Evolutionary conservation across 2,329 filamentous ascomycete species (phyloP), one percentile per base, ranked within the genome.

Genomic region (Nothophoma quercina): DNA sequence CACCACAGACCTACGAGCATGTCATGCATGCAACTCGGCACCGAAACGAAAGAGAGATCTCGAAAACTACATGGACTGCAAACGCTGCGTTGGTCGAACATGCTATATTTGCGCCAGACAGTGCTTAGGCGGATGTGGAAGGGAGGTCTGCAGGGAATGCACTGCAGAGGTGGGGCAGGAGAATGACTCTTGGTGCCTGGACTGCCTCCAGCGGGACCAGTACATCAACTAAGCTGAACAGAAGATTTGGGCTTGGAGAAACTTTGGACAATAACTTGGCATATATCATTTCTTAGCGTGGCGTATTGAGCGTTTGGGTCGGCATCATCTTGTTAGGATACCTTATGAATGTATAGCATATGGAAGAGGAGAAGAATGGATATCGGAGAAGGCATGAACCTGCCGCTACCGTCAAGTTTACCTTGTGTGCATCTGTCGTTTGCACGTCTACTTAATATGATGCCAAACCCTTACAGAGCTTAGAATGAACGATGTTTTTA

Each of bases 51-150:
- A 84, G 67, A 80, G 80, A 5, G 86, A 90, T 50, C 79, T 90
- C 26, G 86, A 88, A 69, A 84, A 83, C 8, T 89, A 85, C 65
- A 82, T 85, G 38, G 79, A 85, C 62, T 90, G 88, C 68, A 76
- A 83, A 59, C 80, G 83, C 12, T 90, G 88, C 65, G 77, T 79
- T 8, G 76, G 82, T 56, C 79, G 86, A 33, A 84, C 87, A 0
- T 90, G 88, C 68, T 89, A 83, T 64, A 79, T 90, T n/a, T 90
- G 88, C 68, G 82, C 88, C 35, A 77, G 88, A 21, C 77, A 84
- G 59, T 90, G 88, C 61, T 75, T 81, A 10, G 83, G 83, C 2
- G 63, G 54, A 13, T 75, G 75, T 30, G 75, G 77, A 7, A 74
- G 78, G 26, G 80, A 83, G 60, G 77, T 89, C 2, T 90, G 88